These are phyloP conservation scores for Grosmannia serpens DNA, from an alignment of 2,329 filamentous ascomycete genomes.

Conservation along the genomic window DNA sequence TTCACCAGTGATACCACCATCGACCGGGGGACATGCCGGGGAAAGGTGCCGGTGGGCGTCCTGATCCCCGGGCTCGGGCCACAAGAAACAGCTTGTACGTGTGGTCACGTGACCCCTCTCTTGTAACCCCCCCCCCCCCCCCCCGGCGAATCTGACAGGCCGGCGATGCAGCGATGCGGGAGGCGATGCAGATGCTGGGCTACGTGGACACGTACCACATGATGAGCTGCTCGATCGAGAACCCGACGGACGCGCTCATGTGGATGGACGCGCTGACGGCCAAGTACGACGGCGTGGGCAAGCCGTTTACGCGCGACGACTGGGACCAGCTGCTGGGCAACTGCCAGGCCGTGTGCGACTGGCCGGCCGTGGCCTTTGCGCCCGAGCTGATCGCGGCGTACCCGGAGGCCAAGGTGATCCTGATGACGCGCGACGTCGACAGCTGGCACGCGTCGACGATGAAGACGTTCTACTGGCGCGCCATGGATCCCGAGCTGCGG, in stretches of 20 bases:
- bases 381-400: constrained; percentile 34
- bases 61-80: too few species aligned
- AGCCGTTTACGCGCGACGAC: constrained; percentile 50
- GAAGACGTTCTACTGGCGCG: constrained; percentile 8
- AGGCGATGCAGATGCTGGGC: constrained; percentile 53
- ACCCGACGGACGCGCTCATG: constrained; percentile 54
- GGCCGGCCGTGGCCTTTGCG: constrained; percentile 19
- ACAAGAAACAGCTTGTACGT: too few species aligned
- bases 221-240: constrained; percentile 59
- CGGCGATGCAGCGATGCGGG: constrained; percentile 41
- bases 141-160: neutral
- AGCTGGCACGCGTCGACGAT: constrained; percentile 25
- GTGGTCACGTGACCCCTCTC: neutral
- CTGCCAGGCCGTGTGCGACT: constrained; percentile 12
- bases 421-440: constrained; percentile 27
- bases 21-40: too few species aligned
- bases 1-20: too few species aligned
- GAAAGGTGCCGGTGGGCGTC: too few species aligned
- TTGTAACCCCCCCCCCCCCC: too few species aligned
- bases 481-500: constrained; percentile 5
- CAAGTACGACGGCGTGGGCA: constrained; percentile 41
- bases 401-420: constrained; percentile 36
- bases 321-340: constrained; percentile 28
- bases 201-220: constrained; percentile 63
- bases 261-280: constrained; percentile 57